Conservation (phyloP, 2,329 filamentous ascomycete species). For the Colletotrichum incanum region DNA sequence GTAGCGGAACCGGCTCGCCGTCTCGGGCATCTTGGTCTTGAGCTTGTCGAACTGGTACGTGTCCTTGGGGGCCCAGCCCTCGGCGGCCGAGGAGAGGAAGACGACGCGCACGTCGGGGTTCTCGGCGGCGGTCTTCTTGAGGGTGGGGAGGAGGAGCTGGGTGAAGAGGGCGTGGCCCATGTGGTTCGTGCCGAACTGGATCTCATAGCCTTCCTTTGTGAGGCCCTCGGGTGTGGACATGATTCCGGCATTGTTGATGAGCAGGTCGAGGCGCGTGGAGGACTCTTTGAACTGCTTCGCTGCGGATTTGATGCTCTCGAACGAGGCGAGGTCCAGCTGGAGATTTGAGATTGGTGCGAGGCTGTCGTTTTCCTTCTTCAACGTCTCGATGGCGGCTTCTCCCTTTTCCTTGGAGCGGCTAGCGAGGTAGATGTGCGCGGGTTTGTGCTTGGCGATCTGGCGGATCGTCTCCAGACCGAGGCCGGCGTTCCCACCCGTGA, state of each 20-base stretch:
- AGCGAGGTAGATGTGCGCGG: constrained; percentile 43
- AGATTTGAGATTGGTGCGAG: constrained; percentile 23
- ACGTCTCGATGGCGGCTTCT: constrained; percentile 29
- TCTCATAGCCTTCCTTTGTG: constrained; percentile 50
- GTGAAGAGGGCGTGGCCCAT: constrained; percentile 49
- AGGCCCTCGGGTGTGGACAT: constrained; percentile 48
- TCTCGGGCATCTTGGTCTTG: constrained; percentile 47
- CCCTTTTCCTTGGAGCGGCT: constrained; percentile 37
- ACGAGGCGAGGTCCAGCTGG: constrained; percentile 39
- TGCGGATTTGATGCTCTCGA: constrained; percentile 41
- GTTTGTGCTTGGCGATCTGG: constrained; percentile 55
- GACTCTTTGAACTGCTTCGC: constrained; percentile 35
- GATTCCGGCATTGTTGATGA: constrained; percentile 50
- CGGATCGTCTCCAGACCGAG: constrained; percentile 58
- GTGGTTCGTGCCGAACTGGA: constrained; percentile 52
- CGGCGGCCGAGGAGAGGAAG: constrained; percentile 49
- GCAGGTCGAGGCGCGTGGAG: constrained; percentile 50
- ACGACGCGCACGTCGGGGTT: constrained; percentile 50
- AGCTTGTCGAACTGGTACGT: constrained; percentile 52
- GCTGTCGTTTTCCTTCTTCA: constrained; percentile 21
- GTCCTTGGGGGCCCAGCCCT: constrained; percentile 45
- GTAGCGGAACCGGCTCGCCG: constrained; percentile 48
- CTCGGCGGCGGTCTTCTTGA: constrained; percentile 44
- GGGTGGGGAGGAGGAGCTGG: constrained; percentile 46
- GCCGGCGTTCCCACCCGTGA: constrained; percentile 59